A percentile compares a stretch with the other conserved stretches of the same genome.
phyloP scores from a whole-genome alignment of 2,329 filamentous ascomycete species.

The Passalora sequoiae region DNA sequence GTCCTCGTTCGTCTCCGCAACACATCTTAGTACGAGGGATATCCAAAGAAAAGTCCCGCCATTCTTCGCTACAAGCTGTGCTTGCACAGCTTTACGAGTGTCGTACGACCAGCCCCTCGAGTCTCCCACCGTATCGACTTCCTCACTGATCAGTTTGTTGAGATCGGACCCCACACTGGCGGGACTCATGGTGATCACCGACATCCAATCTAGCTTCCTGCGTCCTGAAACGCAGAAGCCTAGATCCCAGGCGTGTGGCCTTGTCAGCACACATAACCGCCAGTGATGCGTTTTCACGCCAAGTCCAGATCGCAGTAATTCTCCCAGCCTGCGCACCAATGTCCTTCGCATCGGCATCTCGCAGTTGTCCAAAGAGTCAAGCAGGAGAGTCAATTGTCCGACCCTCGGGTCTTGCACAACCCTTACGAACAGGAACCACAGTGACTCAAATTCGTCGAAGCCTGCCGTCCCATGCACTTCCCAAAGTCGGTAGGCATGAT shows the following conservation, averaged over 20 bases:
- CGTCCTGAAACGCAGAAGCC: conserved; percentile 1
- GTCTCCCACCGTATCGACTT: not conserved
- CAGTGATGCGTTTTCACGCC: conserved; percentile 1
- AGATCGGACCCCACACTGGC: not conserved
- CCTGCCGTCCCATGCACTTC: not conserved
- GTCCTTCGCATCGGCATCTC: not conserved
- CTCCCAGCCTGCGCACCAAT: conserved; percentile 3
- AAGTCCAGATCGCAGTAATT: not conserved
- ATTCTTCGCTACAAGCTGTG: conserved; percentile 1
- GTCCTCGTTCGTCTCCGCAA: not conserved
- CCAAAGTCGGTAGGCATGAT: conserved; percentile 3
- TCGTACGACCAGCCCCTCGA: conserved; percentile 1
- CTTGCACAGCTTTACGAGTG: not conserved
- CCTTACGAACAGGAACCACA: conserved; percentile 6
- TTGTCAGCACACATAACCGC: conserved; percentile 3
- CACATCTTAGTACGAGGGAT: conserved; percentile 4
- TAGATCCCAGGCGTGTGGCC: conserved; percentile 7
- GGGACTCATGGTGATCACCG: conserved; percentile 3
- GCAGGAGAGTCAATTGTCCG: conserved; percentile 3
- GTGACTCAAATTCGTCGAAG: conserved; percentile 6
- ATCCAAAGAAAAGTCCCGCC: conserved; percentile 10
- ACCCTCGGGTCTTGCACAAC: conserved; percentile 5
- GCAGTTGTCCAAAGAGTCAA: conserved; percentile 9
- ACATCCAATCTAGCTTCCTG: conserved; percentile 1
- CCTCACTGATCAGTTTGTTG: not conserved